Evolutionary conservation across 1,284 basidiomycete species (phyloP).

Genomic region (Boletus holoroseus): DNA sequence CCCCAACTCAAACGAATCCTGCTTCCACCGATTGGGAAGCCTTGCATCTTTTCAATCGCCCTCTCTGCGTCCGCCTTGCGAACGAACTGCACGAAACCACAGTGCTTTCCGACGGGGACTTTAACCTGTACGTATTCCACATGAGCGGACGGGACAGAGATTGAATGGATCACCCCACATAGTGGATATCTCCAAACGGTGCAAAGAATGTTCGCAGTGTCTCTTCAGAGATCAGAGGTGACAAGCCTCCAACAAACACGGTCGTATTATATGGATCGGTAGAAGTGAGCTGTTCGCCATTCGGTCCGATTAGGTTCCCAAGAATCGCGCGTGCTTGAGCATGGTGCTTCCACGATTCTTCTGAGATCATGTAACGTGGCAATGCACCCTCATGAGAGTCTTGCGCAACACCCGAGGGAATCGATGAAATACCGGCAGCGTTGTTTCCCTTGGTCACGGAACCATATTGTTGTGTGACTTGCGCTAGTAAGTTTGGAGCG

Average conservation of each 20-base stretch:
- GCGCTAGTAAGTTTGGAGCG: conserved; percentile 39
- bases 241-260: conserved; percentile 86
- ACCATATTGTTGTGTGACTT: conserved; percentile 46
- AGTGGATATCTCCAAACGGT: conserved; percentile 89
- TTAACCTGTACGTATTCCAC: conserved; percentile 59
- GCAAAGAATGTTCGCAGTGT: conserved; percentile 83
- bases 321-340: conserved; percentile 73
- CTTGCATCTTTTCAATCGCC: conserved; percentile 95
- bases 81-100: conserved; percentile 94
- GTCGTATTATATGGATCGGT: conserved; percentile 90
- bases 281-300: conserved; percentile 77
- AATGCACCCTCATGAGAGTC: conserved; percentile 39
- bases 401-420: conserved; percentile 39
- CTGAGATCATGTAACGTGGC: conserved; percentile 53
- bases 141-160: conserved; percentile 12
- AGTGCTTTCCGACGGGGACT: conserved; percentile 91
- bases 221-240: conserved; percentile 81
- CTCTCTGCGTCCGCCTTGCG: conserved; percentile 86
- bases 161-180: conserved; percentile 46
- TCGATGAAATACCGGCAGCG: conserved; percentile 34
- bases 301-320: conserved; percentile 74
- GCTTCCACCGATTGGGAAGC: conserved; percentile 87
- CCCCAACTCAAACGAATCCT: conserved; percentile 92
- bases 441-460: conserved; percentile 34
- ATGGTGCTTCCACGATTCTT: conserved; percentile 79